Base-by-base conservation (phyloP, 2,329 filamentous ascomycete species). In the Trematosphaeria pertusa region DNA sequence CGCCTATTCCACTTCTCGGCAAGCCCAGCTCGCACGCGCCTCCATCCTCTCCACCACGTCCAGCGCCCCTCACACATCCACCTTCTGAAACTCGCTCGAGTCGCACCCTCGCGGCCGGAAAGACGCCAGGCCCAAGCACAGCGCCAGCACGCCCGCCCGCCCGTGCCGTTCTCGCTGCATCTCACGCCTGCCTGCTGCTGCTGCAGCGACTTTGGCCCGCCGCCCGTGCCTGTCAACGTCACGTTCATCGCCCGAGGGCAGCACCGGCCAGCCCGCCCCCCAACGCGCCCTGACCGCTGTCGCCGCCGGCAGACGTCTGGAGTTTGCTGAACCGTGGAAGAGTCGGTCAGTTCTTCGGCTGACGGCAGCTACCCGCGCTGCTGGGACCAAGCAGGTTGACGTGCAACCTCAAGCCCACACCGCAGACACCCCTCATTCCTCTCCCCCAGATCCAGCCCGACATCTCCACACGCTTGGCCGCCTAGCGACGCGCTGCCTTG, bases 1-100 rank as follows among this genome's bases (percentile, higher is more conserved):
- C 28, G 53, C 49, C 54, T 58, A 56, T 56, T 50, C 54, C 56
- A 54, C 46, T 50, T 61, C 44, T 54, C 54, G 61, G 56, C 61
- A 67, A 64, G 67, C 60, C 58, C 61, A 37, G 51, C 58, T 57
- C 60, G 56, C 64, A 65, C 59, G 56, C 64, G 59, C 67, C 59
- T 46, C 47, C 48, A 46, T 51, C 40, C 52, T 52, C 55, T 54
- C 52, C 58, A 44, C 54, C 49, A 54, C 54, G 33, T 46, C 47
- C 50, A 38, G 54, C 52, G 57, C 58, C 58, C 62, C 62, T 64
- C 58, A 50, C 46, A 43, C 52, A 40, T 51, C 26, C 44, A 11
- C 52, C 30, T 50, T 42, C 58, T 64, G 60, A 65, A 62, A 61
- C 64, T 39, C 37, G 36, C 43, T 24, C 41, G 34, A 49, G 59